Conservation (phyloP, 129 eudicot species). For the Saposhnikovia divaricata region DNA sequence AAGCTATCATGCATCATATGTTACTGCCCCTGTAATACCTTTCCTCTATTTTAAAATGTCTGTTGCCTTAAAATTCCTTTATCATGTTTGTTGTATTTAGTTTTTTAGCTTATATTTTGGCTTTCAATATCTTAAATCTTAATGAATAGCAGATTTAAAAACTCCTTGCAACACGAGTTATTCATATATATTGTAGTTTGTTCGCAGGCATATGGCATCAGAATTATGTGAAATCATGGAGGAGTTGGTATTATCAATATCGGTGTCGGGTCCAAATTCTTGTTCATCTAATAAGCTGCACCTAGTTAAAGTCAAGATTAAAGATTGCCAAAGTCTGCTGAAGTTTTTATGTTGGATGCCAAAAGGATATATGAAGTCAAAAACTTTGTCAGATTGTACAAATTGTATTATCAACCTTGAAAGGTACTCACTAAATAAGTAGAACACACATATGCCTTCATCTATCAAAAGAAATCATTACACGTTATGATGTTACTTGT, state of each 20-base stretch:
- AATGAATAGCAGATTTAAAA: neutral
- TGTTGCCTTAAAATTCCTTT: neutral
- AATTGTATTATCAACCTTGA: conserved; percentile 74
- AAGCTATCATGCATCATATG: neutral
- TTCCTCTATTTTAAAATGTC: neutral
- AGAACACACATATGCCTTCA: neutral
- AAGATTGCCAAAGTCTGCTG: conserved; percentile 46
- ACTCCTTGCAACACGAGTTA: conserved; percentile 7
- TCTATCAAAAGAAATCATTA: too few species aligned
- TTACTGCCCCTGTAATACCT: neutral
- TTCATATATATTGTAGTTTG: conserved; percentile 43
- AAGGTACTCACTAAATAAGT: conserved; percentile 31
- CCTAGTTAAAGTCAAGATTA: conserved; percentile 11
- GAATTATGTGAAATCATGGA: conserved; percentile 44
- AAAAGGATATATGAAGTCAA: conserved; percentile 40
- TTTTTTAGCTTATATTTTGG: neutral
- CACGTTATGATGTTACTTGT: neutral
- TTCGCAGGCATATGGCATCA: conserved; percentile 69
- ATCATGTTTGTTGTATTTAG: neutral
- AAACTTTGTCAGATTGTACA: conserved; percentile 43
- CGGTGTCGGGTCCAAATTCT: conserved; percentile 8
- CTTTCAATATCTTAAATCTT: neutral
- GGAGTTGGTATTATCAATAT: conserved; percentile 43
- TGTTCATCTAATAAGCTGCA: neutral
- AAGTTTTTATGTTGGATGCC: conserved; percentile 56